phyloP scores from a whole-genome alignment of 1,284 basidiomycete species.

The Chondrostereum purpureum region DNA sequence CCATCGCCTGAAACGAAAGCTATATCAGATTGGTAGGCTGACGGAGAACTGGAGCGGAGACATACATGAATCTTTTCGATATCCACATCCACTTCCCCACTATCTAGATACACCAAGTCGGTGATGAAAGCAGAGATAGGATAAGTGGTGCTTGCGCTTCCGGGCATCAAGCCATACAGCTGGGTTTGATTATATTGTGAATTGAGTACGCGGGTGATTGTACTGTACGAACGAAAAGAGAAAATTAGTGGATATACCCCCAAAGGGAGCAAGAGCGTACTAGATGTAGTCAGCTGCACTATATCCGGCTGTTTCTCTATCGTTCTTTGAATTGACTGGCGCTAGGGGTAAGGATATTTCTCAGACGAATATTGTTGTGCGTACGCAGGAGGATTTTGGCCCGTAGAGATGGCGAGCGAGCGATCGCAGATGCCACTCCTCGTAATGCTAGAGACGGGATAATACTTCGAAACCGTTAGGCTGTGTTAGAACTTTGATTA shows the following conservation, averaged over 20 bases:
- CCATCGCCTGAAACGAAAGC: slow-evolving; percentile 38
- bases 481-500: slow-evolving; percentile 12
- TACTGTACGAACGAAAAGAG: slow-evolving; percentile 30
- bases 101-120: slow-evolving; percentile 75
- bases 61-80: slow-evolving; percentile 54
- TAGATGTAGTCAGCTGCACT: slow-evolving; percentile 79
- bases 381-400: slow-evolving; percentile 82
- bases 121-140: slow-evolving; percentile 74
- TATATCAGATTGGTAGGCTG: too few species aligned
- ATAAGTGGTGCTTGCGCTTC: slow-evolving; percentile 53
- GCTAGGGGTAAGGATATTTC: slow-evolving; percentile 5
- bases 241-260: slow-evolving; percentile 12
- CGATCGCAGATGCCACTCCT: slow-evolving; percentile 78
- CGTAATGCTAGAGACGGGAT: slow-evolving; percentile 86
- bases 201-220: slow-evolving; percentile 70
- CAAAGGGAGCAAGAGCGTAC: slow-evolving; percentile 30
- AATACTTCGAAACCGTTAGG: slow-evolving; percentile 63
- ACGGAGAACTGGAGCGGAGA: too few species aligned
- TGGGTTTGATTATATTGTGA: slow-evolving; percentile 40
- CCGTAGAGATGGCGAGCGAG: slow-evolving; percentile 62
- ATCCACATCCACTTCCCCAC: slow-evolving; percentile 58
- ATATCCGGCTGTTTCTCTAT: slow-evolving; percentile 88
- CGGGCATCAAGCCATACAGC: slow-evolving; percentile 49
- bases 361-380: neutral
- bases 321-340: slow-evolving; percentile 85